These are phyloP conservation scores for Bryum argenteum DNA, from an alignment of 225 moss, liverwort and hornwort genomes.

Conservation along the genomic window DNA sequence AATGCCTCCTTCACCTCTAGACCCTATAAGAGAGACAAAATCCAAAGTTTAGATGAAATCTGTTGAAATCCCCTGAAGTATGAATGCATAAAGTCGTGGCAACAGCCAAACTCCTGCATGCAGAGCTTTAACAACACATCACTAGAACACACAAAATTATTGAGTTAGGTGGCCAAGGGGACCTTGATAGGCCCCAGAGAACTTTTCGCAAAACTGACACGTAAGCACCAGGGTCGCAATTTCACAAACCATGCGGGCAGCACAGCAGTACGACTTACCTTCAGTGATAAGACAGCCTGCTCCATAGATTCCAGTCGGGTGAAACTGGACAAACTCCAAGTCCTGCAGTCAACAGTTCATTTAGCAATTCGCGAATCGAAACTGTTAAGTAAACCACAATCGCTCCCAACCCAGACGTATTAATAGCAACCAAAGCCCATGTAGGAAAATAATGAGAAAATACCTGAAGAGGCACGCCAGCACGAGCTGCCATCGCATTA, in stretches of 20 bases:
- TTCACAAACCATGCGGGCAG: neutral
- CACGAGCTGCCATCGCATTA: constrained; percentile 93
- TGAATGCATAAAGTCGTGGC: neutral
- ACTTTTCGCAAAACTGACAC: neutral
- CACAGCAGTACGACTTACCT: constrained; percentile 39
- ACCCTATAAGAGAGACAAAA: constrained; percentile 50
- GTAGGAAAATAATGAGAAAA: neutral
- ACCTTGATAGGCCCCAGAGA: neutral
- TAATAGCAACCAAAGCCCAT: neutral
- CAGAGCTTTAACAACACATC: neutral
- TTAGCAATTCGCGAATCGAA: constrained; percentile 14
- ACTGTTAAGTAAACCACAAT: neutral
- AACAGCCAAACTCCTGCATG: neutral
- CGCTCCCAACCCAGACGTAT: neutral
- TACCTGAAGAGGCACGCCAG: constrained; percentile 84
- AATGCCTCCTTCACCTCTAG: constrained; percentile 95
- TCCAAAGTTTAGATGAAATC: constrained; percentile 1
- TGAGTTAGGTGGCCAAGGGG: neutral
- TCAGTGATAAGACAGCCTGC: constrained; percentile 97
- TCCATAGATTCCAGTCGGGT: constrained; percentile 96
- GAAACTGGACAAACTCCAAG: constrained; percentile 97
- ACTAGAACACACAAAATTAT: neutral
- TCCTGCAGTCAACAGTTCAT: constrained; percentile 54
- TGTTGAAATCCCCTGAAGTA: neutral
- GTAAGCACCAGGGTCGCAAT: neutral